phyloP scores from a whole-genome alignment of 2,329 filamentous ascomycete genomes.

The Rhytidhysteron rufulum region DNA sequence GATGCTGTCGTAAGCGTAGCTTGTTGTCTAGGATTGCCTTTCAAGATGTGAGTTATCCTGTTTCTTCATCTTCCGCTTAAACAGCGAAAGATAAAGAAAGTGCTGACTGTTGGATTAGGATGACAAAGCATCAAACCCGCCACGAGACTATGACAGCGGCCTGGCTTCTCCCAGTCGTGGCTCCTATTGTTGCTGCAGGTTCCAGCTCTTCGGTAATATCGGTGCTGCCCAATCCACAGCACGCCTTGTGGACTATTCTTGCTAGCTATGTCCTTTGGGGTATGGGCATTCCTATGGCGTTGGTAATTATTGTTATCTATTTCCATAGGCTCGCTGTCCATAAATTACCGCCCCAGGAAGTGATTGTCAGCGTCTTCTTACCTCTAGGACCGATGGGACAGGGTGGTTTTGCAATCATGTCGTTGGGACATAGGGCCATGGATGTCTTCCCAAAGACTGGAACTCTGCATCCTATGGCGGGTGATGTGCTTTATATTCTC shows the following conservation, averaged over 20 bases:
- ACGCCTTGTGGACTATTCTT: conserved; percentile 61
- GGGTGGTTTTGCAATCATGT: conserved; percentile 59
- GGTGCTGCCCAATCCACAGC: conserved; percentile 51
- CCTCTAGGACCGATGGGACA: conserved; percentile 65
- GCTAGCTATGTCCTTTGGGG: conserved; percentile 67
- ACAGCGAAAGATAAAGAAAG: too few relatives aligned
- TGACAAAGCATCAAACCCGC: conserved; percentile 24
- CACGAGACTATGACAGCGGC: conserved; percentile 57
- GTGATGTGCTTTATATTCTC: conserved; percentile 56
- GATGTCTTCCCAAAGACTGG: conserved; percentile 38
- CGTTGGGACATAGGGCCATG: conserved; percentile 44
- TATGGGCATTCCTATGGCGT: conserved; percentile 57
- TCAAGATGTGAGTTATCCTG: too few relatives aligned
- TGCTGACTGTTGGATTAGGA: too few relatives aligned
- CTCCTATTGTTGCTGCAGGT: conserved; percentile 62
- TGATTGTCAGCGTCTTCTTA: conserved; percentile 65
- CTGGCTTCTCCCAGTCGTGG: conserved; percentile 63
- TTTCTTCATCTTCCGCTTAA: conserved; percentile 51
- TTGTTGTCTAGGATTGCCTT: too few relatives aligned
- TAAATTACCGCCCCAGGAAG: conserved; percentile 62
- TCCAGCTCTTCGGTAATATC: conserved; percentile 62
- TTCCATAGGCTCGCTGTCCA: conserved; percentile 66
- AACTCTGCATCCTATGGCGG: conserved; percentile 41
- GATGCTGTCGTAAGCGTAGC: conserved; percentile 42
- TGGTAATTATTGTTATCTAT: conserved; percentile 63